A percentile compares a stretch with the other conserved stretches of the same genome.
Evolutionary conservation across 345 rosid species (phyloP).

Genomic region (Citrus glauca): DNA sequence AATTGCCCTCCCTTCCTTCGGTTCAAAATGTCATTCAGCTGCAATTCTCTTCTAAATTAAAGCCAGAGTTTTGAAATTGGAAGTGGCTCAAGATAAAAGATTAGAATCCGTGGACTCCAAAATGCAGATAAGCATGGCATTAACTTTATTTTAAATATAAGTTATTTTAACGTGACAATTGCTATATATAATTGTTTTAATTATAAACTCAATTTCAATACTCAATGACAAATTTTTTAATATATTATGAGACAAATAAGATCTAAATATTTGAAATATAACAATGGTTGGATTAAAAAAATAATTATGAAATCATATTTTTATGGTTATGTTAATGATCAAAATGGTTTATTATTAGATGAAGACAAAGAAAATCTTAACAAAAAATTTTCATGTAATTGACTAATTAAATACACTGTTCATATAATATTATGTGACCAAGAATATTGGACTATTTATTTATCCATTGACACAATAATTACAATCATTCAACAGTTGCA

Average conservation of each 20-base stretch:
- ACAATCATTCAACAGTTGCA: background rate
- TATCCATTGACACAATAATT: background rate
- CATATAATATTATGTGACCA: background rate
- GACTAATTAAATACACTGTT: background rate
- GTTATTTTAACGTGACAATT: background rate
- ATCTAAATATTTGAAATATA: background rate
- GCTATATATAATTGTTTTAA: background rate
- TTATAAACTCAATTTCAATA: background rate
- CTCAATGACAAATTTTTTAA: background rate
- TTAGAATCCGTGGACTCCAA: background rate
- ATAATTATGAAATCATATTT: background rate
- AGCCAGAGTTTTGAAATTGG: background rate
- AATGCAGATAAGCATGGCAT: background rate
- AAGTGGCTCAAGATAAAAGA: background rate
- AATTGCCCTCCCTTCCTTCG: slow-evolving; percentile 15
- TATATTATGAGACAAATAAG: background rate
- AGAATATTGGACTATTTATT: background rate
- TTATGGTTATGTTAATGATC: no score
- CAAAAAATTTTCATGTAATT: background rate
- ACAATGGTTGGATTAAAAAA: no score
- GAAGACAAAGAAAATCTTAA: background rate
- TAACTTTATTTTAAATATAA: background rate
- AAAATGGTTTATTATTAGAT: background rate
- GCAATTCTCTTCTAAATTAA: background rate
- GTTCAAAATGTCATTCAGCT: background rate